Conservation (phyloP, 805 yeast species). For the Candida ascalaphidarum region DNA sequence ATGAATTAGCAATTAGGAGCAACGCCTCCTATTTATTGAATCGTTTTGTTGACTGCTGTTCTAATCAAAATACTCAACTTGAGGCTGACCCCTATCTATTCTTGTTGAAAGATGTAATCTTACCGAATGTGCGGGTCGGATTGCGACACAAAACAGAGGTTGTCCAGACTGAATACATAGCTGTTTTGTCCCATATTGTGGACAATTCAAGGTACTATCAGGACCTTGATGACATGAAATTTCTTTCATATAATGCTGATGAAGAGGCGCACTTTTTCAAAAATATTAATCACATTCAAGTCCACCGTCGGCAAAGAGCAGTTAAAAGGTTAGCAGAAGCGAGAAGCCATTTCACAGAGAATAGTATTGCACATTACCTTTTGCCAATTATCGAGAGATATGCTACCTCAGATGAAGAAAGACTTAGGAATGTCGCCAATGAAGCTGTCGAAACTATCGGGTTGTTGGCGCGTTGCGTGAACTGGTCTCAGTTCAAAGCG, state of each 20-base stretch:
- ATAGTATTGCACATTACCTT: slow-evolving; percentile 67
- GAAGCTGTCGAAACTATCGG: slow-evolving; percentile 63
- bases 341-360: slow-evolving; percentile 38
- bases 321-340: slow-evolving; percentile 51
- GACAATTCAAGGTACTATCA: slow-evolving; percentile 31
- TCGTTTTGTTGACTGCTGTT: slow-evolving; percentile 54
- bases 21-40: slow-evolving; percentile 61
- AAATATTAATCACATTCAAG: slow-evolving; percentile 75
- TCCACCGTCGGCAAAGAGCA: slow-evolving; percentile 81
- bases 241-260: slow-evolving; percentile 45
- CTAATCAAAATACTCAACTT: slow-evolving; percentile 14
- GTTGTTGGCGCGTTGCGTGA: slow-evolving; percentile 43
- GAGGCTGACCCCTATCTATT: slow-evolving; percentile 21
- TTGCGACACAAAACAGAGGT: slow-evolving; percentile 50
- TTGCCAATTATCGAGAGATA: slow-evolving; percentile 82
- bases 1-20: slow-evolving; percentile 72
- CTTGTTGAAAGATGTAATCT: slow-evolving; percentile 42
- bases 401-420: slow-evolving; percentile 51
- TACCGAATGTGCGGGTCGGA: slow-evolving; percentile 64
- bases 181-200: slow-evolving; percentile 57
- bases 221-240: slow-evolving; percentile 59
- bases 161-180: slow-evolving; percentile 64
- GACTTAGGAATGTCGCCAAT: slow-evolving; percentile 50
- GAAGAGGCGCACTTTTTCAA: slow-evolving; percentile 77
- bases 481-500: slow-evolving; percentile 78